Evolutionary conservation across 139 green algal species (phyloP).

Genomic region (Chlamydomonas eustigma): DNA sequence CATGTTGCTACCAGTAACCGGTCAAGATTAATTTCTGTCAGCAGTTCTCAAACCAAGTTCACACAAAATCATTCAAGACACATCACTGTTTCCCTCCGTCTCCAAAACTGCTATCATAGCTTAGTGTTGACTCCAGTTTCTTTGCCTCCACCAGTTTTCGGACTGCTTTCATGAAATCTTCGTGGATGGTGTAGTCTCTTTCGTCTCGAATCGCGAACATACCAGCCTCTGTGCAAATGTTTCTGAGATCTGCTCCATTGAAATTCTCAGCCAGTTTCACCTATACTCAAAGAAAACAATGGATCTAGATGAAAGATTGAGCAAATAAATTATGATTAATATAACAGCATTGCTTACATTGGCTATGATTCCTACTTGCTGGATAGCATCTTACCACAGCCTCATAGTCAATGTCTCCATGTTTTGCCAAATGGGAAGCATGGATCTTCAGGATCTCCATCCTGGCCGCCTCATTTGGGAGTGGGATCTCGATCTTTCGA

Average conservation of each 20-base stretch:
- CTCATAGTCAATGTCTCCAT: constrained; percentile 99
- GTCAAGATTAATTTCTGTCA: too few relatives aligned
- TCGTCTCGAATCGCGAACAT: constrained; percentile 97
- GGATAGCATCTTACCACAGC: constrained; percentile 83
- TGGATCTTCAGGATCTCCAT: constrained; percentile 99
- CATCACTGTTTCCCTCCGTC: constrained; percentile 26
- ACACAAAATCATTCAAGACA: too few relatives aligned
- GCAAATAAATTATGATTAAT: too few relatives aligned
- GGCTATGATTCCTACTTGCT: too few relatives aligned
- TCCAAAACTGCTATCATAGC: constrained; percentile 76
- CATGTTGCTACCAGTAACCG: too few relatives aligned
- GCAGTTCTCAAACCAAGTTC: too few relatives aligned
- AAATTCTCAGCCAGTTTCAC: constrained; percentile 59
- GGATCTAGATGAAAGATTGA: too few relatives aligned
- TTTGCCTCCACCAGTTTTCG: constrained; percentile 97
- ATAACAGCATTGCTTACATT: too few relatives aligned
- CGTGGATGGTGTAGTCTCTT: constrained; percentile 92
- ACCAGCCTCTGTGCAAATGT: constrained; percentile 98
- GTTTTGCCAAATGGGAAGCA: constrained; percentile 87
- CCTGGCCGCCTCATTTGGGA: constrained; percentile 92
- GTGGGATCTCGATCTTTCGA: constrained; percentile 94
- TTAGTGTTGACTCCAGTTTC: constrained; percentile 89
- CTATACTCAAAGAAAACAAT: background rate
- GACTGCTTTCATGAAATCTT: constrained; percentile 99
- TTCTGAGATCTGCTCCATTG: constrained; percentile 98